phyloP scores from a whole-genome alignment of 192 early-diverging fungal genomes.

The Chytriomyces hyalinus region DNA sequence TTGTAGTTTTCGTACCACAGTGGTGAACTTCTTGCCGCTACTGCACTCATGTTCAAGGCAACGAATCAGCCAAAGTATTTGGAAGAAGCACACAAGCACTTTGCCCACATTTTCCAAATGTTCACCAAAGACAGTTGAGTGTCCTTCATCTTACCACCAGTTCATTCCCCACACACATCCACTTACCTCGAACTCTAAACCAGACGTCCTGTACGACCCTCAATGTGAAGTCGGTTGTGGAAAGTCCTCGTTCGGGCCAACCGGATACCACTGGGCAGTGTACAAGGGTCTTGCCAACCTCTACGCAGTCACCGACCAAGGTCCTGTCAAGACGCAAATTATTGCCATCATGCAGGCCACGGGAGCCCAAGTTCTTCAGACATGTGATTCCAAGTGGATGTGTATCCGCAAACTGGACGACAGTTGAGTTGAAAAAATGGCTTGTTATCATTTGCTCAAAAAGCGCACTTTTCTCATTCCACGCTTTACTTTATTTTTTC shows the following conservation, averaged over 20 bases:
- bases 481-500: neutral
- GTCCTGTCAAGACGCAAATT: constrained; percentile 6
- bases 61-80: constrained; percentile 27
- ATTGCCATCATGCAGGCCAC: neutral
- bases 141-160: too few relatives aligned
- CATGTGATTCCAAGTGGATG: constrained; percentile 19
- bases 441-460: too few relatives aligned
- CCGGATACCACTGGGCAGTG: constrained; percentile 26
- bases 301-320: constrained; percentile 5
- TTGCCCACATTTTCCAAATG: neutral
- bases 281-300: constrained; percentile 33
- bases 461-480: neutral
- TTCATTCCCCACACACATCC: neutral
- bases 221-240: neutral
- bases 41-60: constrained; percentile 18
- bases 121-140: constrained; percentile 13
- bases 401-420: constrained; percentile 15
- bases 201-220: neutral
- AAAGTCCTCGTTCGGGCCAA: neutral
- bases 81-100: constrained; percentile 26
- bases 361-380: constrained; percentile 1
- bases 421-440: neutral
- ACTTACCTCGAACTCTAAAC: too few relatives aligned
- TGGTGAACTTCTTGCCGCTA: constrained; percentile 26
- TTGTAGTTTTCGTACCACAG: constrained; percentile 24